Base-by-base conservation (phyloP, 2,329 filamentous ascomycete species). In the Chrysoporthe deuterocubensis region DNA sequence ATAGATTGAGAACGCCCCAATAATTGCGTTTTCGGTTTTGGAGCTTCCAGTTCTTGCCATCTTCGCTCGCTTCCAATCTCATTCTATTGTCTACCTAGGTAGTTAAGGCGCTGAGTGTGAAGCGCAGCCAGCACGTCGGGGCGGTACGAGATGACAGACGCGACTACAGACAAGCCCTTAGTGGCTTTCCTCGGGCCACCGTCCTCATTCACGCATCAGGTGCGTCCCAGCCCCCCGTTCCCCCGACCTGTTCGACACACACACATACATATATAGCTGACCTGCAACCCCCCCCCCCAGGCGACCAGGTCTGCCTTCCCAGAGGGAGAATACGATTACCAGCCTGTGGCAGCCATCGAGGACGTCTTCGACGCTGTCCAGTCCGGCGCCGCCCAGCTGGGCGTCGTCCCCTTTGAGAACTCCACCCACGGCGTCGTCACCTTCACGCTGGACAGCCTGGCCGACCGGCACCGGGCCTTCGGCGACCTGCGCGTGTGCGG, bases 351-450 rank as follows among this genome's bases (percentile, higher is more conserved):
- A 64, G 87, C 84, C 3, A 89, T 89, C 69, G 79, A 79, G 74
- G 93, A 96, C 76, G 89, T 97, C 73, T 97, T 97, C 78, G 84
- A 89, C 62, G 85, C 89, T 18, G 91, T 97, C 6, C 93, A 96
- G 75, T 83, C 84, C 48, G 85, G 87, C 67, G 76, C 81, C 57
- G 88, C 87, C 0, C 80, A 85, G 64, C 90, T 90, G 67, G 96
- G 94, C 72, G 92, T 98, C 43, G 92, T 97, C 1, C 96, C 96
- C 7, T 94, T 97, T 79, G 95, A 98, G 77, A 99, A 99, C 82
- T 96, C 92, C 52, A 95, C 93, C 76, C 97, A 98, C 79, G 96
- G 96, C 75, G 90, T 91, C 65, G 96, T 99, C 62, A 89, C 96
- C 66, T 92, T 93, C 78, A 97, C 94, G 0, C 86, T 98, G 34